phyloP scores from a whole-genome alignment of 345 rosid species.

The Bruguiera gymnorhiza region DNA sequence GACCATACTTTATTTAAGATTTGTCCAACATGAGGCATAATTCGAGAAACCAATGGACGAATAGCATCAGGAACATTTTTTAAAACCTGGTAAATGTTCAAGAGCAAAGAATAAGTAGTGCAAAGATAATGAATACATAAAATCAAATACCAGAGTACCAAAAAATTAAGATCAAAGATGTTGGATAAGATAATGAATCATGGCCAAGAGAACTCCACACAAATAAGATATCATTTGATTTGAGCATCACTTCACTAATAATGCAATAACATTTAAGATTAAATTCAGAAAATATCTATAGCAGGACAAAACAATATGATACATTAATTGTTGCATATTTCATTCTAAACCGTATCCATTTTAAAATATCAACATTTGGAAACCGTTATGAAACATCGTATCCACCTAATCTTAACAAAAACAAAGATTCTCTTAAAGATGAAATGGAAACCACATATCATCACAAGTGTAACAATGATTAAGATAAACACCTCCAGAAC shows the following conservation, averaged over 20 bases:
- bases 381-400: not conserved
- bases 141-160: too few relatives aligned
- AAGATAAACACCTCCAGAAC: conserved; percentile 72
- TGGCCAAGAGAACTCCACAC: too few relatives aligned
- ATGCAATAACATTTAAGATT: not conserved
- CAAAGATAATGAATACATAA: not conserved
- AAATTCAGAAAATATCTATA: not conserved
- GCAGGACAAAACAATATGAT: not conserved
- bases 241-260: not conserved
- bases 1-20: conserved; percentile 58
- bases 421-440: not conserved
- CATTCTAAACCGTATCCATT: not conserved
- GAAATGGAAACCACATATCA: not conserved
- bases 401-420: not conserved
- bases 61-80: conserved; percentile 76
- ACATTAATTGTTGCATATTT: not conserved
- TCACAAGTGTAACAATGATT: not conserved
- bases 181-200: not conserved
- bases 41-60: conserved; percentile 71
- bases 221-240: not conserved
- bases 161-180: not conserved
- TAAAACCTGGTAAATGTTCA: conserved; percentile 51
- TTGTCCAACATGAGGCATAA: conserved; percentile 74
- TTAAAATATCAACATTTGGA: not conserved
- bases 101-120: conserved; percentile 6